Evolutionary conservation across 2,329 filamentous ascomycete genomes (phyloP).

Genomic region (Colletotrichum sojae): DNA sequence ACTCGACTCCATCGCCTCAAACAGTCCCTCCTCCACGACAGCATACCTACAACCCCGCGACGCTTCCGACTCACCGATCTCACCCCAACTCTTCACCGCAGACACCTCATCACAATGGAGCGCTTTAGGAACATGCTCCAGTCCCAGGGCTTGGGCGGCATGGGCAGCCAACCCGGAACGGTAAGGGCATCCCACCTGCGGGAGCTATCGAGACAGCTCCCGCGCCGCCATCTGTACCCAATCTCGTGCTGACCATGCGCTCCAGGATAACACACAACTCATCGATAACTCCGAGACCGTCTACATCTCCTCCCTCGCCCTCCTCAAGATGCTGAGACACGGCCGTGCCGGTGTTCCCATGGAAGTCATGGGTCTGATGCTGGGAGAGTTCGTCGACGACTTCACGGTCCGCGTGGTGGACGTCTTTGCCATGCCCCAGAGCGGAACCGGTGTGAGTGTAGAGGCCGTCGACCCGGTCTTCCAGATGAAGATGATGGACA

Average conservation of each 20-base stretch:
- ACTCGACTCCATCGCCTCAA: constrained; percentile 37
- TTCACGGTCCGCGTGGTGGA: constrained; percentile 99
- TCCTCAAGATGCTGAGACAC: constrained; percentile 98
- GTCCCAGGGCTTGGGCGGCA: constrained; percentile 78
- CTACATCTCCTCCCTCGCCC: constrained; percentile 96
- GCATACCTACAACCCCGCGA: constrained; percentile 7
- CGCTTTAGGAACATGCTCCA: constrained; percentile 91
- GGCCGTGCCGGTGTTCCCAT: constrained; percentile 97
- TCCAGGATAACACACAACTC: constrained; percentile 87
- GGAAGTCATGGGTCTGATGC: constrained; percentile 99
- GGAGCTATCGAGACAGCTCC: constrained; percentile 27
- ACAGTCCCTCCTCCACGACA: constrained; percentile 21
- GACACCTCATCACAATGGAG: constrained; percentile 75
- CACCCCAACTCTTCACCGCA: not conserved
- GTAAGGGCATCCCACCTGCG: constrained; percentile 60
- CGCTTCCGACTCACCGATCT: not conserved
- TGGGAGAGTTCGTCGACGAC: constrained; percentile 98
- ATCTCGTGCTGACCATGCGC: constrained; percentile 6
- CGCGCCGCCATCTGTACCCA: not conserved
- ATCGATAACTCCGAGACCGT: constrained; percentile 99
- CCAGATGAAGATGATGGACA: constrained; percentile 99
- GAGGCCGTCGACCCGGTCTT: constrained; percentile 99
- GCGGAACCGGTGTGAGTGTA: constrained; percentile 96
- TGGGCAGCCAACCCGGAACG: constrained; percentile 72
- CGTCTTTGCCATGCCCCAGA: constrained; percentile 99